These are phyloP conservation scores for Phialophora tarda DNA, from an alignment of 2,329 filamentous ascomycete genomes.

Conservation along the genomic window DNA sequence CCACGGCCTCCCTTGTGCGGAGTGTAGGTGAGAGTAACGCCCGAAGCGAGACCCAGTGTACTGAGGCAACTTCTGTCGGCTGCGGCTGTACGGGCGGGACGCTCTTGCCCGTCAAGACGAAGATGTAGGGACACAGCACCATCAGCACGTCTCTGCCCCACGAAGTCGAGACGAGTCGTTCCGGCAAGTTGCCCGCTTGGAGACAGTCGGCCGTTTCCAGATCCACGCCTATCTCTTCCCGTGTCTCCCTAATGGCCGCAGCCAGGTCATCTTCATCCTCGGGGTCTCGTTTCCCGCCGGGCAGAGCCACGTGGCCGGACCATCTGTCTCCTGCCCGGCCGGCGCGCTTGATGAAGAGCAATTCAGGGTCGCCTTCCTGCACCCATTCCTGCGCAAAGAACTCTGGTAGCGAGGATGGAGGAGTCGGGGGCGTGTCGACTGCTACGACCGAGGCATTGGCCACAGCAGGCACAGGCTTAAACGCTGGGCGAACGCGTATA, in stretches of 20 bases:
- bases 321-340: conserved; percentile 69
- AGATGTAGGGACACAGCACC: conserved; percentile 73
- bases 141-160: conserved; percentile 71
- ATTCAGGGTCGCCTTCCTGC: conserved; percentile 67
- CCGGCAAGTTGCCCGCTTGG: conserved; percentile 66
- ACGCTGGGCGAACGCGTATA: conserved; percentile 65
- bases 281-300: conserved; percentile 70
- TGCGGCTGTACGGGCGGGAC: conserved; percentile 66
- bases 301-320: conserved; percentile 72
- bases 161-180: conserved; percentile 68
- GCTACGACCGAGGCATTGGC: conserved; percentile 34
- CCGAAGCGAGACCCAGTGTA: conserved; percentile 71
- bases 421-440: conserved; percentile 27
- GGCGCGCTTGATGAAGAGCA: conserved; percentile 74
- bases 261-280: conserved; percentile 67
- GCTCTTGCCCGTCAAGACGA: conserved; percentile 63
- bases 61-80: conserved; percentile 70
- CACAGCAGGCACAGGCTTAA: conserved; percentile 58
- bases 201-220: conserved; percentile 56
- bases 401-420: conserved; percentile 48
- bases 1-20: conserved; percentile 67
- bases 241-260: conserved; percentile 67
- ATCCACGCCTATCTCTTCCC: conserved; percentile 70
- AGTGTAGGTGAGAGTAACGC: conserved; percentile 64
- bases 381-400: conserved; percentile 72